phyloP scores from a whole-genome alignment of 2,329 filamentous ascomycete genomes.

The Fusarium sp. region DNA sequence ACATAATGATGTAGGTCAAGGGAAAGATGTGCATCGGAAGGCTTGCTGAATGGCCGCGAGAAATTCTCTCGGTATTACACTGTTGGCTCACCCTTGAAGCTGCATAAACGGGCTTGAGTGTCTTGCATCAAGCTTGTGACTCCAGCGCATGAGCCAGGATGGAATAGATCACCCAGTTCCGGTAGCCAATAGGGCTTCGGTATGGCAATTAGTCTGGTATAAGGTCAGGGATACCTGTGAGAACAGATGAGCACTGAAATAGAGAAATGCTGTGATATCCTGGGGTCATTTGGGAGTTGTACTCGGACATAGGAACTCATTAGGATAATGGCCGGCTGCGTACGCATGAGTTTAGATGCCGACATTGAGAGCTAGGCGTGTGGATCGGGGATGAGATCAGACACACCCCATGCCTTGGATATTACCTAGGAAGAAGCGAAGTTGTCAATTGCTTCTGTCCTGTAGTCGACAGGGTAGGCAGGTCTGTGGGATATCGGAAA shows the following conservation, averaged over 20 bases:
- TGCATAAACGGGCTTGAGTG: constrained; percentile 24
- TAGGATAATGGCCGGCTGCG: constrained; percentile 3
- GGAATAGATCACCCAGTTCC: constrained; percentile 13
- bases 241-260: background rate
- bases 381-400: background rate
- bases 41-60: background rate
- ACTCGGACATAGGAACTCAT: background rate
- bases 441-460: background rate
- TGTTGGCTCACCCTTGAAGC: constrained; percentile 5
- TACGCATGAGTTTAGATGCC: constrained; percentile 2
- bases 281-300: background rate
- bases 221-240: constrained; percentile 7
- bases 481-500: background rate
- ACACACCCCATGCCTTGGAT: too few relatives aligned
- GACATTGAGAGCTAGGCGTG: background rate
- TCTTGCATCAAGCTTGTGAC: constrained; percentile 6
- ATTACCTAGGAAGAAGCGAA: background rate
- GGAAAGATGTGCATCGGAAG: background rate
- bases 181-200: constrained; percentile 6
- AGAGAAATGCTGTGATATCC: background rate
- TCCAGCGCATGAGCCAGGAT: constrained; percentile 7
- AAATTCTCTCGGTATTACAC: background rate
- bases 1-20: constrained; percentile 17
- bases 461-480: background rate
- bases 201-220: background rate